Percentiles rank a stretch among this genome's conserved stretches.
These are phyloP conservation scores for Ceratobasidium sp. DNA, from an alignment of 1,284 basidiomycete genomes.

Conservation along the genomic window DNA sequence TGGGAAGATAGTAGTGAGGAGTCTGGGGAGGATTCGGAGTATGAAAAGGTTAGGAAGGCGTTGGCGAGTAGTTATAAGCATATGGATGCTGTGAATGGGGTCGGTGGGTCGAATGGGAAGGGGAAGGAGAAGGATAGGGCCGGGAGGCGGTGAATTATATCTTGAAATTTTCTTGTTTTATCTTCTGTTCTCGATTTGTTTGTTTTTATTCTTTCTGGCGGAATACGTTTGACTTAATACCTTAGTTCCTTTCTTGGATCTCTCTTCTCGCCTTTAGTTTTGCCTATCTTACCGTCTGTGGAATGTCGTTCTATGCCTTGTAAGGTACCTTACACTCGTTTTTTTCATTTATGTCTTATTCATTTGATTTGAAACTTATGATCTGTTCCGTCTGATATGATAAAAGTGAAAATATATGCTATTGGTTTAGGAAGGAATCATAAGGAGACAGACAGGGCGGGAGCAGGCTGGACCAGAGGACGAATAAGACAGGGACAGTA, in stretches of 20 bases:
- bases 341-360: slow-evolving; percentile 19
- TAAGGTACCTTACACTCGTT: slow-evolving; percentile 14
- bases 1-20: slow-evolving; percentile 83
- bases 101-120: not conserved
- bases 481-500: no score
- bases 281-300: no score
- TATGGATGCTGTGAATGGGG: slow-evolving; percentile 30
- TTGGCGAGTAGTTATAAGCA: slow-evolving; percentile 56
- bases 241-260: not conserved
- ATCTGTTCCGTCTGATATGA: not conserved
- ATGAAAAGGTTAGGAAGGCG: slow-evolving; percentile 69
- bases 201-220: not conserved
- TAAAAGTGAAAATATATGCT: slow-evolving; percentile 24
- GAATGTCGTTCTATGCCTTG: not conserved
- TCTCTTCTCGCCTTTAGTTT: not conserved
- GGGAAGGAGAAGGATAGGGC: slow-evolving; percentile 15
- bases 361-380: not conserved
- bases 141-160: not conserved
- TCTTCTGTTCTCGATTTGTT: not conserved
- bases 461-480: not conserved
- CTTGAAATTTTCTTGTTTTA: not conserved
- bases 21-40: slow-evolving; percentile 67
- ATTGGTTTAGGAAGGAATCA: slow-evolving; percentile 5
- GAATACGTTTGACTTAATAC: slow-evolving; percentile 17
- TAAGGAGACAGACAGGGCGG: not conserved